Evolutionary conservation across 768 basidiomycete species (phyloP).

Genomic region (Solioccasus polychromus): DNA sequence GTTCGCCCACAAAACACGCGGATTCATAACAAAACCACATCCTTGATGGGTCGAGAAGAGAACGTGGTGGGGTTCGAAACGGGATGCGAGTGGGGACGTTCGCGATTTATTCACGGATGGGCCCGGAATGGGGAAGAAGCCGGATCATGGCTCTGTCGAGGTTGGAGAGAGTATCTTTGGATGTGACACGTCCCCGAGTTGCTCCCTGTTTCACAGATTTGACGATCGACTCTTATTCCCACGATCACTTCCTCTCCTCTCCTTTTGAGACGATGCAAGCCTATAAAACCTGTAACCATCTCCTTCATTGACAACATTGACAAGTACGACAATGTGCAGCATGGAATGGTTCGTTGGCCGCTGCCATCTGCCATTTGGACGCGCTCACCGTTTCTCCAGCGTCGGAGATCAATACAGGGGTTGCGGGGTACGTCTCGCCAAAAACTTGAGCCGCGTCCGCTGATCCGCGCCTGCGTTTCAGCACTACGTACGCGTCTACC

Average conservation of each 20-base stretch:
- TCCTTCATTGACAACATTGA: constrained; percentile 3
- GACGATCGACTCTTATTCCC: too few relatives aligned
- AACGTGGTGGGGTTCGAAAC: constrained; percentile 27
- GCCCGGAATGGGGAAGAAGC: too few relatives aligned
- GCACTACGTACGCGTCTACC: constrained; percentile 65
- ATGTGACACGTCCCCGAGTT: too few relatives aligned
- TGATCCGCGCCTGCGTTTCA: constrained; percentile 23
- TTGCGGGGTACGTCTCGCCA: constrained; percentile 33
- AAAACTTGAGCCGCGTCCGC: neutral
- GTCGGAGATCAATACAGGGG: constrained; percentile 43
- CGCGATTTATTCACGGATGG: constrained; percentile 4
- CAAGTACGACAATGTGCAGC: constrained; percentile 63
- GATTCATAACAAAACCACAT: too few relatives aligned
- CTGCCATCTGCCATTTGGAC: neutral
- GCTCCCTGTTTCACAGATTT: too few relatives aligned
- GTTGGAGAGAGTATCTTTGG: too few relatives aligned
- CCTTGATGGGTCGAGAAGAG: constrained; percentile 18
- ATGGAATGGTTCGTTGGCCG: constrained; percentile 59
- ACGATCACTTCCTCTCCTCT: constrained; percentile 39
- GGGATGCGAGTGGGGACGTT: too few relatives aligned
- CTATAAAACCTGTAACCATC: constrained; percentile 27
- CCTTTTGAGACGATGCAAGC: constrained; percentile 17
- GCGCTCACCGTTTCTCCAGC: constrained; percentile 22
- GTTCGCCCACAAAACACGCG: too few relatives aligned
- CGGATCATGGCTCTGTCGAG: too few relatives aligned